A percentile compares a stretch with the other conserved stretches of the same genome.
Conservation (phyloP, 208 protist species). For the Trypanosoma mega region DNA sequence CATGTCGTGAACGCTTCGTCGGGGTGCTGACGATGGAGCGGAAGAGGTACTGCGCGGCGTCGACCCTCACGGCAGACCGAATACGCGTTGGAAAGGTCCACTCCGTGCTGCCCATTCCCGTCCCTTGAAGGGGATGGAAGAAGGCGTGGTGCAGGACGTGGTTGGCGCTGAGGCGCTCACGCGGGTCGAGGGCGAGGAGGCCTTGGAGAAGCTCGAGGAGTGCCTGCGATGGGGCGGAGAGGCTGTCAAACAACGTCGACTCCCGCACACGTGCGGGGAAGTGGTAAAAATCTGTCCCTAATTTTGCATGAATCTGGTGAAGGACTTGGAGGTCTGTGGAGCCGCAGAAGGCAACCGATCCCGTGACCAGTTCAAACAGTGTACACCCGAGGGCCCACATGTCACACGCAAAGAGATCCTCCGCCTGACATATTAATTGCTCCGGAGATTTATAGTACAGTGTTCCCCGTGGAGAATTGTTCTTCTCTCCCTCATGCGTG, state of each 20-base stretch:
- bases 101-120: conserved; percentile 4
- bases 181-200: conserved; percentile 63
- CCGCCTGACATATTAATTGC: conserved; percentile 53
- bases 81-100: conserved; percentile 16
- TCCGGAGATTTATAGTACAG: conserved; percentile 82
- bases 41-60: conserved; percentile 11
- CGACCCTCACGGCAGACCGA: conserved; percentile 2
- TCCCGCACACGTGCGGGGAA: conserved; percentile 37
- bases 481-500: conserved; percentile 21
- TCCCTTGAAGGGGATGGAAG: conserved; percentile 32
- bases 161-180: conserved; percentile 38
- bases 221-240: conserved; percentile 26
- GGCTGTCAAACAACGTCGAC: conserved; percentile 39
- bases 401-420: conserved; percentile 54
- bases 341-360: conserved; percentile 45
- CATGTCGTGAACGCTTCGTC: conserved; percentile 6
- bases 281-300: conserved; percentile 53
- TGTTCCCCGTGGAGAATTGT: conserved; percentile 48
- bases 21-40: conserved; percentile 12
- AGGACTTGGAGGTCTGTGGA: conserved; percentile 65
- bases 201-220: conserved; percentile 49
- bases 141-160: conserved; percentile 60
- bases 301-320: conserved; percentile 49
- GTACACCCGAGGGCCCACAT: conserved; percentile 83
- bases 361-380: conserved; percentile 66